Evolutionary conservation across 2,329 filamentous ascomycete species (phyloP).

Genomic region (Camptophora hylomeconis): DNA sequence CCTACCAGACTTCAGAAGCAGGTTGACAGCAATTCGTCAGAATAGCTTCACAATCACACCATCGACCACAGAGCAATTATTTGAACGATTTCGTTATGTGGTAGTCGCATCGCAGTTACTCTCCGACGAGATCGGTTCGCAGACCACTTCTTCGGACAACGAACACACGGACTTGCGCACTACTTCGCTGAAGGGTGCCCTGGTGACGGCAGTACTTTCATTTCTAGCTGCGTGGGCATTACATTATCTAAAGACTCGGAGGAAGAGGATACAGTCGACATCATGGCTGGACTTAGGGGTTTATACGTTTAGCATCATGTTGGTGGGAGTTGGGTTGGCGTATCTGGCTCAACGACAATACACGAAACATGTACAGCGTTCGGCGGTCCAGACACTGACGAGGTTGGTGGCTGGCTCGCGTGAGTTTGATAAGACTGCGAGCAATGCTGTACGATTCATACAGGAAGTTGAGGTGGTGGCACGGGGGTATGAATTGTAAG

Average conservation of each 20-base stretch:
- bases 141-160: constrained; percentile 9
- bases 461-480: constrained; percentile 95
- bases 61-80: constrained; percentile 51
- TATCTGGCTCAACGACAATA: constrained; percentile 62
- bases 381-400: constrained; percentile 57
- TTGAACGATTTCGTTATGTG: constrained; percentile 86
- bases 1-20: constrained; percentile 9
- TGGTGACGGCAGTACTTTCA: constrained; percentile 49
- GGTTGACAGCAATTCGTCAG: constrained; percentile 9
- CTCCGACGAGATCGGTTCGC: constrained; percentile 49
- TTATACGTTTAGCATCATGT: constrained; percentile 24
- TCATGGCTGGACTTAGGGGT: constrained; percentile 27
- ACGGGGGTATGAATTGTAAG: constrained; percentile 72
- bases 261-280: constrained; percentile 30
- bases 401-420: constrained; percentile 62
- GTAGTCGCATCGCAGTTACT: constrained; percentile 85
- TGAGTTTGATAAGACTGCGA: constrained; percentile 64
- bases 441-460: constrained; percentile 65
- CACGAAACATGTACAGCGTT: constrained; percentile 63
- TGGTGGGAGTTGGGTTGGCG: constrained; percentile 6
- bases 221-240: constrained; percentile 54
- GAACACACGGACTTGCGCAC: constrained; percentile 22
- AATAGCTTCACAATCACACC: constrained; percentile 11
- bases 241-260: constrained; percentile 54
- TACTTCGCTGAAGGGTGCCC: constrained; percentile 50